Percentiles rank a stretch among this genome's conserved stretches.
phyloP scores from a whole-genome alignment of 176 grass and related monocot genomes.

The Raddia distichophylla region DNA sequence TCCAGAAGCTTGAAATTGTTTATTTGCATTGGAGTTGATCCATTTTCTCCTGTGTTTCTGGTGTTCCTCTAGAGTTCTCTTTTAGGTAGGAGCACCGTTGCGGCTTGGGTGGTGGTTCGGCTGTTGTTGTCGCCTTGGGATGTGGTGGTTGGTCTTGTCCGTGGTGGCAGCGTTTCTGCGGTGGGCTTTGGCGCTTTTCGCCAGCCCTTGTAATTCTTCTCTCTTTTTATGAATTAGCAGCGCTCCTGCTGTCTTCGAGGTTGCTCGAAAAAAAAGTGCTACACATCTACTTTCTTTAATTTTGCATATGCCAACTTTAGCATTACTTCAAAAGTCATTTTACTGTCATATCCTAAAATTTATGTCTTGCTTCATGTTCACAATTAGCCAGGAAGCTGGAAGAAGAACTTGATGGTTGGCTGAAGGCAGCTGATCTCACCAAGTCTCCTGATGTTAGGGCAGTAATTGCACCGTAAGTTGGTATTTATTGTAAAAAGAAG shows the following conservation, averaged over 20 bases:
- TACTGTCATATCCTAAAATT: conserved; percentile 15
- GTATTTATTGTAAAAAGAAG: neutral
- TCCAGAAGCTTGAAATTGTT: neutral
- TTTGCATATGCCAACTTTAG: conserved; percentile 1
- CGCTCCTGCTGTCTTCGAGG: too few species aligned
- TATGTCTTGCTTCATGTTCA: conserved; percentile 33
- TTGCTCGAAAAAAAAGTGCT: too few species aligned
- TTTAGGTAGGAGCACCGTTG: too few species aligned
- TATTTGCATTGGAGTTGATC: neutral
- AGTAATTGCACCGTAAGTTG: conserved; percentile 96
- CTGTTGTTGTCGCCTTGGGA: too few species aligned
- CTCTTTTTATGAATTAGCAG: too few species aligned
- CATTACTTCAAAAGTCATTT: conserved; percentile 16
- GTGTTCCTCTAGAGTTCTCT: too few species aligned
- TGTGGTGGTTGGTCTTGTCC: too few species aligned
- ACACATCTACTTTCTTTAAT: neutral
- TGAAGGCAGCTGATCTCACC: conserved; percentile 58
- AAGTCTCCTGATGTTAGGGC: conserved; percentile 88
- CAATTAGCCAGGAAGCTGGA: conserved; percentile 79
- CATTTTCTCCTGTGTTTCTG: neutral
- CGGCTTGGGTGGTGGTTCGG: too few species aligned
- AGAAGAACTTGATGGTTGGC: conserved; percentile 84
- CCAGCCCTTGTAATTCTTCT: too few species aligned
- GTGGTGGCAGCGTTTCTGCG: too few species aligned
- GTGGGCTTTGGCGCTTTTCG: too few species aligned